A percentile compares a stretch with the other conserved stretches of the same genome.
phyloP scores from a whole-genome alignment of 352 stramenopile species.

The Phytophthora idaei region DNA sequence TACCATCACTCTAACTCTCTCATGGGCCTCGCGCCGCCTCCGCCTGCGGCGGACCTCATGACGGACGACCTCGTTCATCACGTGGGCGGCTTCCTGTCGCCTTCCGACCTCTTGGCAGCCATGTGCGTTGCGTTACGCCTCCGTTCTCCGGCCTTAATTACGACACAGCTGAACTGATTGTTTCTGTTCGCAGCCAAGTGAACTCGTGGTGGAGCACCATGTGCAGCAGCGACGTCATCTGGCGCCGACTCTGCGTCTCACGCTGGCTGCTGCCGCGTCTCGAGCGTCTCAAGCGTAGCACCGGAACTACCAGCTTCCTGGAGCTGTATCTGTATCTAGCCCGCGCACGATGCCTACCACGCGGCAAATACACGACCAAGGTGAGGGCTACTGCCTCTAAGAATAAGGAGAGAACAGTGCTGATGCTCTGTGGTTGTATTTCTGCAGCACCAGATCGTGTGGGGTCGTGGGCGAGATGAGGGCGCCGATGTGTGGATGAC shows the following conservation, averaged over 20 bases:
- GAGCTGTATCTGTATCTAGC: constrained; percentile 73
- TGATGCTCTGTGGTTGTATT: background rate
- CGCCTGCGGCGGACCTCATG: constrained; percentile 23
- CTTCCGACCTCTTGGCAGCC: constrained; percentile 49
- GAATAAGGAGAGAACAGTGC: background rate
- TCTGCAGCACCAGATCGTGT: constrained; percentile 62
- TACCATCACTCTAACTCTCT: constrained; percentile 17
- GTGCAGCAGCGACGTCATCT: constrained; percentile 57
- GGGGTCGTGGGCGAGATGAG: constrained; percentile 67
- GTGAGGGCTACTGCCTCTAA: constrained; percentile 20
- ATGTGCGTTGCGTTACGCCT: constrained; percentile 41
- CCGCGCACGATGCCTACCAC: constrained; percentile 56
- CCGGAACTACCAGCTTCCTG: constrained; percentile 52
- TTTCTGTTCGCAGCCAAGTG: constrained; percentile 43
- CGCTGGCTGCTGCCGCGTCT: constrained; percentile 59
- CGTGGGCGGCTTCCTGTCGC: constrained; percentile 61
- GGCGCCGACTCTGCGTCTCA: constrained; percentile 48
- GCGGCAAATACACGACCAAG: constrained; percentile 70
- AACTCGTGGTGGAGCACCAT: constrained; percentile 58
- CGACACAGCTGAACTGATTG: background rate
- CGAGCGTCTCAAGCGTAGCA: constrained; percentile 49
- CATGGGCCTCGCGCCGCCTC: background rate
- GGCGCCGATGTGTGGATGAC: constrained; percentile 78
- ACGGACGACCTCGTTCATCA: constrained; percentile 62
- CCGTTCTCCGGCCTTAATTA: background rate